phyloP scores from a whole-genome alignment of 208 protist genomes.

The Phytomonas sp. region DNA sequence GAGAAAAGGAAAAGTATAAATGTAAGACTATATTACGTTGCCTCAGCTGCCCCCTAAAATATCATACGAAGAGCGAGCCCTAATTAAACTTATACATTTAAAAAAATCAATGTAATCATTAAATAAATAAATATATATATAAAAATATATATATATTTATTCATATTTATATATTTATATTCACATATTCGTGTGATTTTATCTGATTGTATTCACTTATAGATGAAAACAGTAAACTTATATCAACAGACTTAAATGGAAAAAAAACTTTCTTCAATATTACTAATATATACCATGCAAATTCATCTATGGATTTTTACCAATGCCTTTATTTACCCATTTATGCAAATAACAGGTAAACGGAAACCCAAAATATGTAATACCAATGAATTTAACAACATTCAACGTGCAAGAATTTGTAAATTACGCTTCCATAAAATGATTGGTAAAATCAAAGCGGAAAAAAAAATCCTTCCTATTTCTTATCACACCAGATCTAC shows the following conservation, averaged over 20 bases:
- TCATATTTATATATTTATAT: not conserved
- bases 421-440: slow-evolving; percentile 1
- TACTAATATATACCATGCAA: not conserved
- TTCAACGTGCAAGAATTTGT: slow-evolving; percentile 10
- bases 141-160: slow-evolving; percentile 6
- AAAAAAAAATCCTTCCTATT: slow-evolving; percentile 14
- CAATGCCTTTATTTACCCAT: not conserved
- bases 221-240: not conserved
- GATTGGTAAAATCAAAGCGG: not conserved
- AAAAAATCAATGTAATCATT: not conserved
- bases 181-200: not conserved
- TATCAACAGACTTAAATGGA: not conserved
- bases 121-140: slow-evolving; percentile 1
- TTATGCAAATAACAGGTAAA: not conserved
- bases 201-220: not conserved
- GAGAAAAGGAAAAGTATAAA: not conserved
- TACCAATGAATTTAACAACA: not conserved
- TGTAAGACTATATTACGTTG: not conserved
- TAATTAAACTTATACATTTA: not conserved
- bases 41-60: not conserved
- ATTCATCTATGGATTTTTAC: not conserved
- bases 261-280: not conserved
- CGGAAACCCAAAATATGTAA: not conserved
- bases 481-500: not conserved
- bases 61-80: not conserved